Evolutionary conservation across 805 yeast genomes (phyloP), one percentile per base, ranked within the genome.

Genomic region (Schwanniomyces yamadae): DNA sequence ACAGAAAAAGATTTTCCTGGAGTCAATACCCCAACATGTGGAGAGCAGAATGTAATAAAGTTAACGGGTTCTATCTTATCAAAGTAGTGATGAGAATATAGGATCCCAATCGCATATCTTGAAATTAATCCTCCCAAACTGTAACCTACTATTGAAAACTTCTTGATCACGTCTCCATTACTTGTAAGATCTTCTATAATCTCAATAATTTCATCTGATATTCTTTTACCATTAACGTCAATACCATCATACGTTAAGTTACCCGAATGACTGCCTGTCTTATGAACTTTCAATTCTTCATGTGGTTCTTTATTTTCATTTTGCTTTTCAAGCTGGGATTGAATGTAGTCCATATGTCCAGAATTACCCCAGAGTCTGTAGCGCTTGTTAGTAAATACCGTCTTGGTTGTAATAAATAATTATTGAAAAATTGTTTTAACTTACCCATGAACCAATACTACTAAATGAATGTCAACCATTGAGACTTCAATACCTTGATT

Each of bases 201-300:
- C 4, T 36, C 47, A 15, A 45, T 25, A 32, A 88, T 79, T 57
- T 88, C 95, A 35, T 73, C 73, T 1, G 84, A 79, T 6, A 85
- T 82, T 15, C 95, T 66, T 33, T 78, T 68, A 1, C 95, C 95
- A 52, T 93, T 86, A 18, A 86, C 78, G 46, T 87, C 95, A 15
- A 87, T 78, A 2, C 96, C 96, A 52, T 88, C 96, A 48, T 86
- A 82, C 2, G 95, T 88, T 50, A 76, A 75, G 53, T 78, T 84
- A 5, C 90, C 91, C 37, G 77, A 73, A 50, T 84, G 87, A 1
- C 82, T 68, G 11, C 70, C 71, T 0, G 87, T 70, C 29, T 73
- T 66, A 48, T 78, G 74, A 15, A 77, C 71, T 3, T 72, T 55
- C 1, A 62, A 23, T n/a, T 47, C 38, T 14, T 55, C 61, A 10